These are phyloP conservation scores for Xerocomellus chrysenteron DNA, from an alignment of 768 basidiomycete species.

Conservation along the genomic window DNA sequence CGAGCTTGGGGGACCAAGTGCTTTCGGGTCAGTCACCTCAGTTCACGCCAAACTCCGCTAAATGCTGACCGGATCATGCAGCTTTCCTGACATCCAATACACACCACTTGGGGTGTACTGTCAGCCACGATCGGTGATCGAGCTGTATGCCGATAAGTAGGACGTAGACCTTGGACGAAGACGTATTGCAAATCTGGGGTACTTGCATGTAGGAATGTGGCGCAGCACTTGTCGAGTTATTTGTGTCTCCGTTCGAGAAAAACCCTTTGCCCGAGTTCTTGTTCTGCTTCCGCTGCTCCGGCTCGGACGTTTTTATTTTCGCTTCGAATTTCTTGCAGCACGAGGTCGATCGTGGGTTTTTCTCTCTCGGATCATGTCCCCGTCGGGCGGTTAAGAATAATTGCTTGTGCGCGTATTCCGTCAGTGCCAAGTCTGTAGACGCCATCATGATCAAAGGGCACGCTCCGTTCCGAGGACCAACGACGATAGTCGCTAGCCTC, in stretches of 20 bases:
- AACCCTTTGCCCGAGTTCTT: constrained; percentile 4
- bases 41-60: background rate
- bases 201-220: background rate
- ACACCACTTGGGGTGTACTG: constrained; percentile 40
- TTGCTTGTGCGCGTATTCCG: too few species aligned
- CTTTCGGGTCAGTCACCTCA: constrained; percentile 45
- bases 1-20: constrained; percentile 49
- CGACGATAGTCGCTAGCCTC: too few species aligned
- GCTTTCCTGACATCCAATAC: constrained; percentile 36
- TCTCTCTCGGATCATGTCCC: background rate
- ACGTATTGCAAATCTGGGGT: constrained; percentile 6
- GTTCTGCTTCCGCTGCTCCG: background rate
- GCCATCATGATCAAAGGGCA: background rate
- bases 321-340: background rate
- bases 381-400: background rate
- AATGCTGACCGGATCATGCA: constrained; percentile 12
- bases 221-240: background rate
- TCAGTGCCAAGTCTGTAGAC: too few species aligned
- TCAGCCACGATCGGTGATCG: constrained; percentile 47
- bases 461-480: too few species aligned
- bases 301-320: background rate
- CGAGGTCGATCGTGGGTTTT: background rate
- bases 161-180: constrained; percentile 3
- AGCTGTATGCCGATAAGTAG: constrained; percentile 33
- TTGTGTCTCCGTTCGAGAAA: background rate